These are phyloP conservation scores for Xylaria telfairii DNA, from an alignment of 495 filamentous ascomycete species.

Conservation along the genomic window DNA sequence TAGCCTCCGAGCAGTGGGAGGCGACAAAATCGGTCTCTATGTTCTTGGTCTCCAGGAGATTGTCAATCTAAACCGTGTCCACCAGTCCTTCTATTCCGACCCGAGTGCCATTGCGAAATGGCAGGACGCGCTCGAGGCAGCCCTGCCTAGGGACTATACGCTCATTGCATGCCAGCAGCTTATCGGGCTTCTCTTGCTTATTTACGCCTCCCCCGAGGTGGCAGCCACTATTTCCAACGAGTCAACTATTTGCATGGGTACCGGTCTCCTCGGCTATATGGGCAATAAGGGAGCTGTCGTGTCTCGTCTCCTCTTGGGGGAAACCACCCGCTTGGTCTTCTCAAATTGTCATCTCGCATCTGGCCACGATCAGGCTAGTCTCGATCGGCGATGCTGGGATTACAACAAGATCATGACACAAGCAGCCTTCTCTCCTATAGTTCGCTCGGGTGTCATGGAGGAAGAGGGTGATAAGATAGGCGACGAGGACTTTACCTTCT, in stretches of 20 bases:
- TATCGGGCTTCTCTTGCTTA: conserved; percentile 81
- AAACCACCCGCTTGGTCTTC: conserved; percentile 86
- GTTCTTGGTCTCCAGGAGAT: conserved; percentile 91
- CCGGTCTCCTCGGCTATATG: conserved; percentile 77
- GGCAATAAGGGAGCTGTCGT: conserved; percentile 94
- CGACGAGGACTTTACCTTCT: conserved; percentile 90
- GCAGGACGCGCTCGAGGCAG: conserved; percentile 73
- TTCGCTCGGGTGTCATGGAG: conserved; percentile 60
- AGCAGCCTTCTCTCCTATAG: conserved; percentile 75
- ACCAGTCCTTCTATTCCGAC: conserved; percentile 72
- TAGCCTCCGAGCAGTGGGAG: conserved; percentile 47
- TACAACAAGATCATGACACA: conserved; percentile 74
- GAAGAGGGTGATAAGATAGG: conserved; percentile 73
- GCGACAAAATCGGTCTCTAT: conserved; percentile 81
- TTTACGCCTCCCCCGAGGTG: conserved; percentile 81
- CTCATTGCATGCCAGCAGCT: conserved; percentile 83
- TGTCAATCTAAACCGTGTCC: conserved; percentile 76
- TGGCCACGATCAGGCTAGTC: conserved; percentile 73
- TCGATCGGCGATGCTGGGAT: conserved; percentile 92
- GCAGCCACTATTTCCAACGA: conserved; percentile 74
- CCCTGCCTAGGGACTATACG: conserved; percentile 77
- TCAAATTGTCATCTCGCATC: conserved; percentile 91
- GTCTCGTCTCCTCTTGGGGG: conserved; percentile 83
- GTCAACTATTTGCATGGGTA: conserved; percentile 79
- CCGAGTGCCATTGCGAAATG: conserved; percentile 72